Evolutionary conservation across 495 filamentous ascomycete genomes (phyloP).

Genomic region (Talaromyces stipitatus): DNA sequence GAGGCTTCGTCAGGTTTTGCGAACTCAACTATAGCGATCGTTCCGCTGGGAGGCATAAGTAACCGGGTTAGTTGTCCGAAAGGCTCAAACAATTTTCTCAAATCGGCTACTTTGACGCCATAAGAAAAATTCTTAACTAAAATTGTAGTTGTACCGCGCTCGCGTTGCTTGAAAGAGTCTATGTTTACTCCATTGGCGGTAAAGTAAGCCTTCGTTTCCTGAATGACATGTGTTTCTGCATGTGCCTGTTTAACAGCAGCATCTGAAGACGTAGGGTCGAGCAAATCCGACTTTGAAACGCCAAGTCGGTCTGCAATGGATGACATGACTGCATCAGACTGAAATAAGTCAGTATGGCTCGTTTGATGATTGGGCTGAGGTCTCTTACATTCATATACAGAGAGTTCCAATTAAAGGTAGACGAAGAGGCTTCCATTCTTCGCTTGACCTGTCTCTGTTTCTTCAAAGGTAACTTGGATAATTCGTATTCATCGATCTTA

Average conservation of each 20-base stretch:
- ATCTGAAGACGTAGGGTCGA: slow-evolving; percentile 90
- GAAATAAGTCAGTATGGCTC: slow-evolving; percentile 17
- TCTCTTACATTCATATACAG: slow-evolving; percentile 85
- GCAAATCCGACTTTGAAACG: slow-evolving; percentile 77
- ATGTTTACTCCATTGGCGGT: slow-evolving; percentile 79
- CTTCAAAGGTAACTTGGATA: slow-evolving; percentile 86
- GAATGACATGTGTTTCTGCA: slow-evolving; percentile 91
- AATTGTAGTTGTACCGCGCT: slow-evolving; percentile 80
- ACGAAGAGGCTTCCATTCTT: slow-evolving; percentile 66
- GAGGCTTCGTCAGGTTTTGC: slow-evolving; percentile 66
- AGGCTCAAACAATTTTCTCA: slow-evolving; percentile 42
- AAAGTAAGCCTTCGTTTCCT: slow-evolving; percentile 93
- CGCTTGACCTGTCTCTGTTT: slow-evolving; percentile 86
- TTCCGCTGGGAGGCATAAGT: slow-evolving; percentile 86
- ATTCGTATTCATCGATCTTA: slow-evolving; percentile 74
- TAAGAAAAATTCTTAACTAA: slow-evolving; percentile 93
- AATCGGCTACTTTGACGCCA: slow-evolving; percentile 55
- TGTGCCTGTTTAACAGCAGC: slow-evolving; percentile 94
- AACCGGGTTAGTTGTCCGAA: slow-evolving; percentile 64
- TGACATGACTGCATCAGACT: slow-evolving; percentile 84
- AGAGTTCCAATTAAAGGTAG: slow-evolving; percentile 91
- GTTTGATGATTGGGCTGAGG: not conserved
- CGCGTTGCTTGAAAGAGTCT: slow-evolving; percentile 74
- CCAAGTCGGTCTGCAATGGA: slow-evolving; percentile 82
- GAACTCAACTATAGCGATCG: slow-evolving; percentile 90